Conservation (phyloP, 768 basidiomycete genomes). For the Kwoniella bestiolae region DNA sequence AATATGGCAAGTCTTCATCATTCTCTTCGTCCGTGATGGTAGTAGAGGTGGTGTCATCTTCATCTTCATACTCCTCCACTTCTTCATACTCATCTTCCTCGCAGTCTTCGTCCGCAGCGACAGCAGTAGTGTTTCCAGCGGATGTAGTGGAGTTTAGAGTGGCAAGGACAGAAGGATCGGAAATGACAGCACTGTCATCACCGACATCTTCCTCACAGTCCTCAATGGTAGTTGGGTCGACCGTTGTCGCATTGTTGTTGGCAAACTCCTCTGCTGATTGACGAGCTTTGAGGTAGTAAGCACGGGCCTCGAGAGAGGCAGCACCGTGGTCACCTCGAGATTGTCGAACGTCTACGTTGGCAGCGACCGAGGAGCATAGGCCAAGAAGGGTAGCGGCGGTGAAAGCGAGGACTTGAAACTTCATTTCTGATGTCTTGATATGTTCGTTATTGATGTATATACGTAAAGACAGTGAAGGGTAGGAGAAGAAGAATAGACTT, state of each 20-base stretch:
- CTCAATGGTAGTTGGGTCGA: neutral
- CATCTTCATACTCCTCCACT: constrained; percentile 19
- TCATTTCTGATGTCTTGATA: no score
- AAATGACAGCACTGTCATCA: neutral
- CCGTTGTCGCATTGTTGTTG: constrained; percentile 2
- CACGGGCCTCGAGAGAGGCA: constrained; percentile 4
- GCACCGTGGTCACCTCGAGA: neutral
- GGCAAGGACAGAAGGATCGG: neutral
- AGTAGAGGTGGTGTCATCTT: neutral
- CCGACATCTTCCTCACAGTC: constrained; percentile 8
- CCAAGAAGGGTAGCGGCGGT: constrained; percentile 14
- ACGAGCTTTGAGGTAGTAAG: constrained; percentile 11
- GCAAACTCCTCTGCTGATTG: constrained; percentile 1
- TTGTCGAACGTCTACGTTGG: neutral
- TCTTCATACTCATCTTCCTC: constrained; percentile 11
- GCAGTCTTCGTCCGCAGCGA: constrained; percentile 10
- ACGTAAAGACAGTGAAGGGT: neutral
- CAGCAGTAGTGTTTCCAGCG: neutral
- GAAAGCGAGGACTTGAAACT: constrained; percentile 8
- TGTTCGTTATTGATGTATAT: neutral
- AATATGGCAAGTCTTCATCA: constrained; percentile 25
- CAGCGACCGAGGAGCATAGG: constrained; percentile 12
- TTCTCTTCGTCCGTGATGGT: constrained; percentile 26
- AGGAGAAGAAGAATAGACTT: neutral
- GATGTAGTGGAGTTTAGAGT: neutral